phyloP scores from a whole-genome alignment of 2,329 filamentous ascomycete genomes.

The Tolypocladium paradoxum region DNA sequence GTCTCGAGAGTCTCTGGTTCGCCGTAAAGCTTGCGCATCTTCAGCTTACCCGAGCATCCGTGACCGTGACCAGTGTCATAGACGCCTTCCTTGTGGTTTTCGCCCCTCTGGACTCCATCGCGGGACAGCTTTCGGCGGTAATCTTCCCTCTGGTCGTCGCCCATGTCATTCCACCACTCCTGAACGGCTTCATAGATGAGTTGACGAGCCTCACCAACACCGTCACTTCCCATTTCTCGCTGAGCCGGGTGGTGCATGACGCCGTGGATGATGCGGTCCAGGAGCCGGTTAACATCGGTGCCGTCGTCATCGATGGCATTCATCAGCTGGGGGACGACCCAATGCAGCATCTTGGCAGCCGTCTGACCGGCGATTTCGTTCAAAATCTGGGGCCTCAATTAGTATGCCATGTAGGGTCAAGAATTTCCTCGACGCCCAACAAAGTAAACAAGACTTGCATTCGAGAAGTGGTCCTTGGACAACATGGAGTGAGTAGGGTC shows the following conservation, averaged over 20 bases:
- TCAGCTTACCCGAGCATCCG: conserved; percentile 67
- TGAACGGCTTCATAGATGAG: conserved; percentile 73
- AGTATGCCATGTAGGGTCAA: neutral
- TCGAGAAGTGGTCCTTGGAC: conserved; percentile 91
- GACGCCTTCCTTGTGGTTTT: conserved; percentile 81
- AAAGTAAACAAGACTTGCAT: conserved; percentile 37
- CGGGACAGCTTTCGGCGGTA: conserved; percentile 68
- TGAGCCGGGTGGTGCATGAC: conserved; percentile 85
- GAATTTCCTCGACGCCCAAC: no score
- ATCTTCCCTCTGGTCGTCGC: conserved; percentile 49
- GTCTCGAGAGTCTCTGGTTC: conserved; percentile 40
- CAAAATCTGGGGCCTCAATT: conserved; percentile 40
- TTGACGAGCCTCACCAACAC: conserved; percentile 58
- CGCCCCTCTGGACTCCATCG: conserved; percentile 62
- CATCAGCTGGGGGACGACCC: conserved; percentile 85
- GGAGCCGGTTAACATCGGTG: conserved; percentile 56
- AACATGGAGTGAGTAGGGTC: conserved; percentile 94
- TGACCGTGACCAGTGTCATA: conserved; percentile 78
- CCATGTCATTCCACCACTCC: conserved; percentile 70
- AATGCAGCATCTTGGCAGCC: conserved; percentile 67
- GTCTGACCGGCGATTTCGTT: conserved; percentile 82
- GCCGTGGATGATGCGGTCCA: conserved; percentile 68
- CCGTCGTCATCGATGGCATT: conserved; percentile 73
- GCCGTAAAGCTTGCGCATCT: conserved; percentile 59
- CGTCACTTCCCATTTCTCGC: conserved; percentile 57